Conservation (phyloP, 805 yeast genomes). For the Metschnikowia peoriensis region DNA sequence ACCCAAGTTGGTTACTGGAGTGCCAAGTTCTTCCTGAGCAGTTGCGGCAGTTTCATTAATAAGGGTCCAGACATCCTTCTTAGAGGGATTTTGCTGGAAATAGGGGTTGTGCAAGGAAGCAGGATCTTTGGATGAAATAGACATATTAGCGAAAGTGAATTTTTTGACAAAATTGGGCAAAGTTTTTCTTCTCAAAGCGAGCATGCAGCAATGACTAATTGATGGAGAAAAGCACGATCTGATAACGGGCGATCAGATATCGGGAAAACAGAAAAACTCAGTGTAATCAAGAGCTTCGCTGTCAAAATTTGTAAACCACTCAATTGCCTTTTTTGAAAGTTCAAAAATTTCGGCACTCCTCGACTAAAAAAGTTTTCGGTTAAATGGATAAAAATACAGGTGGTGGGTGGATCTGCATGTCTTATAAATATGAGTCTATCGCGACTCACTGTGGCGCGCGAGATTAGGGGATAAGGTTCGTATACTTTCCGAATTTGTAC, state of each 20-base stretch:
- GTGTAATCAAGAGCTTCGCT: too few species aligned
- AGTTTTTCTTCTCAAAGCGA: background rate
- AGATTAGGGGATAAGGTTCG: background rate
- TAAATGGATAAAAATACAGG: background rate
- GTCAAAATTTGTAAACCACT: too few species aligned
- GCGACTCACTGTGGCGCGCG: conserved; percentile 5
- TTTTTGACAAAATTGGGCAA: background rate
- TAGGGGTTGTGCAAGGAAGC: conserved; percentile 55
- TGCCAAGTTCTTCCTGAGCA: conserved; percentile 66
- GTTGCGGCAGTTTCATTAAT: conserved; percentile 94
- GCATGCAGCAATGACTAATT: conserved; percentile 5
- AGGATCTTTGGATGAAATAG: conserved; percentile 13
- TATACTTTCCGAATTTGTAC: background rate
- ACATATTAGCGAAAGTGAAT: conserved; percentile 10
- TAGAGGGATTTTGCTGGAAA: conserved; percentile 55
- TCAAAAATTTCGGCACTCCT: background rate
- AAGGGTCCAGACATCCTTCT: conserved; percentile 92
- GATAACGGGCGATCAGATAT: background rate
- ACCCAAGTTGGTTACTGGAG: conserved; percentile 84
- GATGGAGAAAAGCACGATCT: background rate
- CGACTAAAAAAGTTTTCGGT: background rate
- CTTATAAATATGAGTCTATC: conserved; percentile 2
- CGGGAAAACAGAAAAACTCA: background rate
- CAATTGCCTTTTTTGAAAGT: background rate
- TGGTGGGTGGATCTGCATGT: background rate